Base-by-base conservation (phyloP, 768 basidiomycete species). In the Mrakia blollopis region DNA sequence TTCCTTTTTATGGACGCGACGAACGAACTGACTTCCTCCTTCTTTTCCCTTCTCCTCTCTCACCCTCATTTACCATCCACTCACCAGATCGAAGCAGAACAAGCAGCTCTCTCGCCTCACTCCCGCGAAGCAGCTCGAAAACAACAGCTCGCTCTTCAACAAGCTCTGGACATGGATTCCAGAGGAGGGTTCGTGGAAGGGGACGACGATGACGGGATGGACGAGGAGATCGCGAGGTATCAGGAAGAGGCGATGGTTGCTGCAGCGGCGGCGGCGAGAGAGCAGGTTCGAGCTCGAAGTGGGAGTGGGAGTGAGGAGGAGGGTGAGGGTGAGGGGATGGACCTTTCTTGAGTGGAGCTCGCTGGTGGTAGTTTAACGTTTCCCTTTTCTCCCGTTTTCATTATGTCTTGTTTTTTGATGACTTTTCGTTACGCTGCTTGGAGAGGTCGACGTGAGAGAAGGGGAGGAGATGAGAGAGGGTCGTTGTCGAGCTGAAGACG, bases 111-210 rank as follows among this genome's bases (percentile, higher is more conserved):
- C 35, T 37, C 35, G 6, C 71, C 50, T 57, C 47, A 28, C 25
- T 72, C 71, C 7, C 71, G 50, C 0, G 47, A 72, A 72, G 54
- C 54, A 57, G 50, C 50, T 23, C n/a, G 71, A 32, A 72, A 72
- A 18, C 28, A 30, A 5, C 30, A 54, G 25, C 50, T 50, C 54
- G 71, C 47, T 52, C 23, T 72, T 13, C 35, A 54, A 23, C 71
- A n/a, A 37, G 28, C 28, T 47, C 69, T 2, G n/a, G 69, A 71
- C 32, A n/a, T n/a, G n/a, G 69, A 41, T 21, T 41, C 28, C 18
- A 50, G 44, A 37, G 69, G 37, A 35, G 69, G 69, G 11, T 47
- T 71, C 28, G 25, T 37, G 7, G 47, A 28, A 4, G 47, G 35
- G 10, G 54, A 57, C 6, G 47, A 52, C 35, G 71, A 57, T 7